Evolutionary conservation across 306 rosid species (phyloP), one percentile per base, ranked within the genome.

Genomic region (Rosa lucieae): DNA sequence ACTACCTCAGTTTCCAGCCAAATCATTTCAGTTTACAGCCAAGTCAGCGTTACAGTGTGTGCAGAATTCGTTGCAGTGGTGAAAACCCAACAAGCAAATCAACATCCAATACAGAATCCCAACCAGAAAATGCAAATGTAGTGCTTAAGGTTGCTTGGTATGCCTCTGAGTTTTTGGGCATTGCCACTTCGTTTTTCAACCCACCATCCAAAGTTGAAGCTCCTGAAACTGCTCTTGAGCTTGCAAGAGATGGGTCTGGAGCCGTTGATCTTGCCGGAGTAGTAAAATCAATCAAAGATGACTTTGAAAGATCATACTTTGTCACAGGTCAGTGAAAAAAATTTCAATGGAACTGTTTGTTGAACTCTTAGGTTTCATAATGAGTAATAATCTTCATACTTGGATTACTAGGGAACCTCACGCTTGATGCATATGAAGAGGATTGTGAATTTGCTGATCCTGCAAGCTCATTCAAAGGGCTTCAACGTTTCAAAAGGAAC

Each of bases 401-500:
- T 52, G 26, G 74, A 81, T 71, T 44, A 23, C 67, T 83, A 94
- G 98, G 97, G 47, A 91, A 91, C 89, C 93, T 94, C 48, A 89
- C 97, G 52, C 85, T 91, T 59, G 88, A 91, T 81, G 97, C 97
- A 67, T 94, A 94, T 74, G 97, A 92, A 85, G 97, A 92, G 80
- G 85, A 91, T 29, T 92, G 98, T 75, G 97, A 92, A 80, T 94
- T 94, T 80, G 98, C 98, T 51, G 98, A 94, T 75, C 97, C 98
- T 8, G 98, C 98, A 10, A 94, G 97, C 26, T 94, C 97, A 61
- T 94, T 94, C 83, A 89, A 82, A 87, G 98, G 98, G 75, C 97
- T 94, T 79, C 91, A 70, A 35, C 94, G 97, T 69, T 94, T 94
- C 86, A 92, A 94, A 85, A 92, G 97, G 88, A 94, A 94, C 85